Evolutionary conservation across 2,329 filamentous ascomycete genomes (phyloP), one percentile per base, ranked within the genome.

Genomic region (Beauveria asiatica): DNA sequence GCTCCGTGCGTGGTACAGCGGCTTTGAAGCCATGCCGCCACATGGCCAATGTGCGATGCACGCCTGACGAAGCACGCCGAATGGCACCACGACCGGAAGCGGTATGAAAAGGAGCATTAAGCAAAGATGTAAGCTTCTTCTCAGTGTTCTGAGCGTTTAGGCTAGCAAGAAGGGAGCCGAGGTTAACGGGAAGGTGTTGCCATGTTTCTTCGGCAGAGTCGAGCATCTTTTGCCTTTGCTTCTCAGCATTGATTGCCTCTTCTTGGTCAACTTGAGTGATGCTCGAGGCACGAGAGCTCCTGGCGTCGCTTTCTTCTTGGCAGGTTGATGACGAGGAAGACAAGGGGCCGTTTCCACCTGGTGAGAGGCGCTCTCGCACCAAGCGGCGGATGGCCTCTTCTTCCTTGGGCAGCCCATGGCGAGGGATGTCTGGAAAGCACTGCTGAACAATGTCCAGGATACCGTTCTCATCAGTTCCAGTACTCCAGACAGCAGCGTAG

Each of bases 21-120:
- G 53, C 51, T n/a, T 46, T 25, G 57, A 62, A 65, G 37, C 64
- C 62, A 25, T 61, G 48, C 19, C 64, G 61, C 62, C 63, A 65
- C 61, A 65, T 65, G 21, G 46, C 25, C 19, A 65, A 60, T 2
- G 62, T 63, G 48, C 64, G 64, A 41, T n/a, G 48, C 25, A 64
- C 55, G 25, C 62, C 62, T 1, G 44, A 33, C 11, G 58, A 27
- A 25, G 59, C 58, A 9, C 64, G 49, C 5, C 42, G 41, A 19
- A 65, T 46, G 52, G 61, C 50, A 16, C 53, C 54, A 16, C 50
- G 57, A 13, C 64, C 63, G 19, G 62, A 52, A 7, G 50, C 19
- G 8, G 63, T 60, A 44, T 65, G 63, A 25, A 59, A 65, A 21
- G 55, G 48, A 8, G 62, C 53, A 3, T 48, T 25, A 5, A 59